Evolutionary conservation across 1,284 basidiomycete species (phyloP), one percentile per base, ranked within the genome.

Genomic region (Leccinum pachyderme): DNA sequence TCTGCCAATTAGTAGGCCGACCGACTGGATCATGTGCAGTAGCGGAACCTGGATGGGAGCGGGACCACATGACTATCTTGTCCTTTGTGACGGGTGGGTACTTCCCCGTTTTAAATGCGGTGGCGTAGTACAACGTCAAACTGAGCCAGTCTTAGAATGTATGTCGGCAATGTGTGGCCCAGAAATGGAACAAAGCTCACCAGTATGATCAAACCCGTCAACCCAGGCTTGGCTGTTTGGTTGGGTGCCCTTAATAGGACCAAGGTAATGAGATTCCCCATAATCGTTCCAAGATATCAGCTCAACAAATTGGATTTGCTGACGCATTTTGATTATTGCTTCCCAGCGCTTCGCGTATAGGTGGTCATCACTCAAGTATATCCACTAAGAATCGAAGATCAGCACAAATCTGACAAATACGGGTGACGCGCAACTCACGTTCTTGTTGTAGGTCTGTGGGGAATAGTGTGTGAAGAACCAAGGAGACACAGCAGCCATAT

Each of bases 401-500:
- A 56, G 46, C 52, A 44, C 37, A 15, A 37, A 48, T 35, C 28
- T 15, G 41, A 35, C 29, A 45, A 45, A n/a, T 46, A 47, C 5
- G 35, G 47, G 32, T 31, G 22, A 29, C 8, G 4, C 24, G 31
- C 3, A 15, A 69, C 81, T 62, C 58, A 90, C 90, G 71, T 93
- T 93, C 75, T 94, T 93, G 76, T 93, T 85, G 71, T 82, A 92
- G 0, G 80, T 76, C 43, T 86, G 67, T 4, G 76, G 72, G 29
- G 81, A 74, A 63, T 86, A 89, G 62, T 89, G 87, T 7, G 91
- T 92, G 76, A 87, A 93, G 77, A 93, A 93, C 80, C 81, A 84
- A 46, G 88, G 84, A 13, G 86, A 83, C 27, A 87, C 80, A 24
- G 80, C 71, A 24, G 75, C 77, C 52, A 68, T 61, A 35, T 67